Evolutionary conservation across 148 eudicot species (phyloP).

Genomic region (Rhododendron molle): DNA sequence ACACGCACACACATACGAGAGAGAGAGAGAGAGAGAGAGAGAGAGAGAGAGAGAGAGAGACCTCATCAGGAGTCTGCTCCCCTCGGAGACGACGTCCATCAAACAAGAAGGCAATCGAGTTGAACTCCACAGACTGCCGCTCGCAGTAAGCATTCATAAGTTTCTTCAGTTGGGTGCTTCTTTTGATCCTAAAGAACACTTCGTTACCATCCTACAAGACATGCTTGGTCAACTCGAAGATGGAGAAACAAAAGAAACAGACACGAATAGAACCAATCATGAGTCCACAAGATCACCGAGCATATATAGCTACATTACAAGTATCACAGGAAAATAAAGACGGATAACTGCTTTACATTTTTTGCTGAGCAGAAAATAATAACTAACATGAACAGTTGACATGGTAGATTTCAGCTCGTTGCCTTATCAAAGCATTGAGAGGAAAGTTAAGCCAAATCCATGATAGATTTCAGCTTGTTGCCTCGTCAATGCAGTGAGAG

Average conservation of each 20-base stretch:
- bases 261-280: neutral
- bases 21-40: neutral
- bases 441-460: neutral
- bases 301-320: neutral
- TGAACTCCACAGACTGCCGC: constrained; percentile 50
- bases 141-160: constrained; percentile 71
- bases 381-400: neutral
- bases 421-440: neutral
- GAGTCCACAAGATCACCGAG: neutral
- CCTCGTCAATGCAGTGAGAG: neutral
- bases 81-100: constrained; percentile 61
- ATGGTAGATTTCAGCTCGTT: neutral
- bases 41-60: constrained; percentile 13
- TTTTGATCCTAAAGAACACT: constrained; percentile 58
- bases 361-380: neutral
- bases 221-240: neutral
- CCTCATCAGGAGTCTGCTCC: constrained; percentile 73
- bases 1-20: neutral
- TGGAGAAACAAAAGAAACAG: neutral
- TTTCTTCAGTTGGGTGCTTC: constrained; percentile 58
- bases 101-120: constrained; percentile 58
- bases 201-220: constrained; percentile 51
- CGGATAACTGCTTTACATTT: neutral
- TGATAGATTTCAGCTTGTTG: neutral
- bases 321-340: neutral